A percentile compares a stretch with the other conserved stretches of the same genome.
Evolutionary conservation across 2,329 filamentous ascomycete species (phyloP).

Genomic region (Bipolaris sorokiniana): DNA sequence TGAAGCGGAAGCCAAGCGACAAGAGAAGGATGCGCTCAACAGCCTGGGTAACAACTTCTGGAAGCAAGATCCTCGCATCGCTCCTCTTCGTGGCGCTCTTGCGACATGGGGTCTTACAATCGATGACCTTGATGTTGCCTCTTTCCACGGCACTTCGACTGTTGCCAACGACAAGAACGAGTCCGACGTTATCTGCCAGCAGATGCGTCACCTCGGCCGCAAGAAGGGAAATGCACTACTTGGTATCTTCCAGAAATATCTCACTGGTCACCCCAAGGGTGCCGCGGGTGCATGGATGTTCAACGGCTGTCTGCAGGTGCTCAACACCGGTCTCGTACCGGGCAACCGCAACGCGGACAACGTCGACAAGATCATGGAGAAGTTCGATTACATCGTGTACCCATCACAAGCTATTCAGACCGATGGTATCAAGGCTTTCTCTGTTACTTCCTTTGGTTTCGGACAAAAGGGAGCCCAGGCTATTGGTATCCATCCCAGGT

Average conservation of each 20-base stretch:
- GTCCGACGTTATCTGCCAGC: conserved; percentile 94
- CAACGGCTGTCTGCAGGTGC: conserved; percentile 94
- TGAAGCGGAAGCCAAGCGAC: conserved; percentile 82
- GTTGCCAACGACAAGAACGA: conserved; percentile 99
- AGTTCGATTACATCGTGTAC: conserved; percentile 98
- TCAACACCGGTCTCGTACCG: conserved; percentile 91
- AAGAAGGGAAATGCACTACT: conserved; percentile 95
- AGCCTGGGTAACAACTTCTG: conserved; percentile 99
- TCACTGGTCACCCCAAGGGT: conserved; percentile 98
- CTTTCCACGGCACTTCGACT: conserved; percentile 98
- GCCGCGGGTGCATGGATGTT: conserved; percentile 99
- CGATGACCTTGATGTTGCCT: conserved; percentile 92
- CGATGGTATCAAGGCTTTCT: conserved; percentile 98
- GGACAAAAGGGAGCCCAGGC: conserved; percentile 98
- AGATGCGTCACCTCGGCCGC: conserved; percentile 91
- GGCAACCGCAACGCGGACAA: conserved; percentile 99
- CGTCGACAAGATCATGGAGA: conserved; percentile 92
- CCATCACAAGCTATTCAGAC: conserved; percentile 95
- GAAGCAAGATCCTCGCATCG: conserved; percentile 93
- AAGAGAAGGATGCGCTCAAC: conserved; percentile 90
- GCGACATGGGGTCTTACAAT: conserved; percentile 98
- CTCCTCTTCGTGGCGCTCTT: conserved; percentile 91
- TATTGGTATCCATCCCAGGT: conserved; percentile 95
- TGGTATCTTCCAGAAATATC: conserved; percentile 99
- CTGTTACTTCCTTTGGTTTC: conserved; percentile 98